Base-by-base conservation (phyloP, 495 filamentous ascomycete genomes). In the Neurospora tetrasperma region DNA sequence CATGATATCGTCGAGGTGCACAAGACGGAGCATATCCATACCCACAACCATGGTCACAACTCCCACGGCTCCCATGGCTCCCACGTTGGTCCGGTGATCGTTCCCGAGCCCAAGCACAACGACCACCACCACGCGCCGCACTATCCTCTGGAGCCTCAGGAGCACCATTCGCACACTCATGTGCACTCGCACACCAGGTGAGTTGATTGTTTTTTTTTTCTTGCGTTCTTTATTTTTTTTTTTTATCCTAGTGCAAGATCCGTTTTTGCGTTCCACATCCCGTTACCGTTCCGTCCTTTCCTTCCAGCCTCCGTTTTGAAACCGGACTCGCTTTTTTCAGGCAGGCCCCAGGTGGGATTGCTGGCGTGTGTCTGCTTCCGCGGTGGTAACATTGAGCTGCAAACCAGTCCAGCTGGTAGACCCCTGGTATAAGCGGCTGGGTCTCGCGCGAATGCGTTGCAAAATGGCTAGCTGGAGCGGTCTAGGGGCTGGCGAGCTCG, bases 1-100 rank as follows among this genome's bases (percentile, higher is more conserved):
- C 80, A 84, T 71, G 81, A 80, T 79, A 84, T 86, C 74, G 84
- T 88, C 74, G 54, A 66, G 54, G 54, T 31, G 54, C 54, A 66
- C 54, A 66, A 66, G 54, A 66, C 54, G 14, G 54, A 66, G 54
- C 54, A 66, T 66, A 27, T 66, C 54, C 54, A 66, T 66, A 66
- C 69, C 16, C 27, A 71, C 23, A 35, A 5, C 69, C 54, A 62
- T 35, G 54, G 54, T 12, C 27, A 27, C 16, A 6, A 3, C 27
- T 27, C 4, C 35, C 35, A 38, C 35, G 5, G 35, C 54, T 66
- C 54, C 54, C 54, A 62, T 12, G 54, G 54, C 27, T 35, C 81
- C 27, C 54, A 66, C 27, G 27, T 9, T 66, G 54, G 54, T 66
- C 54, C 54, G 54, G 27, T 66, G 54, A 66, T 66, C 54, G 54